These are phyloP conservation scores for Sarocladium brachiariae DNA, from an alignment of 2,329 filamentous ascomycete genomes.

Conservation along the genomic window DNA sequence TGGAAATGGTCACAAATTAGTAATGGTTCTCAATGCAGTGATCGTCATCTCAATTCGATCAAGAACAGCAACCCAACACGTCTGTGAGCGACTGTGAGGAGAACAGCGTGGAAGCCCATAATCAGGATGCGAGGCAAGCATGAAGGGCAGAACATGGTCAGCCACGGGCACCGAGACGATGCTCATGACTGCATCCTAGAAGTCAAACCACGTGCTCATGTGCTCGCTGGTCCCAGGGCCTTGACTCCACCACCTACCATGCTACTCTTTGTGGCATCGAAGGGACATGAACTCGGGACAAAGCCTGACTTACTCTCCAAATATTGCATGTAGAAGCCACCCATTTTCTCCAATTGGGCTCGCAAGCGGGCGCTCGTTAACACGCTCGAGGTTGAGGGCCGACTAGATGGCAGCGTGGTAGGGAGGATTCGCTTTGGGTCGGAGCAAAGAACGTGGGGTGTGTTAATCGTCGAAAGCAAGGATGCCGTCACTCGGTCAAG, in stretches of 20 bases:
- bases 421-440: background rate
- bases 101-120: background rate
- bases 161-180: no score
- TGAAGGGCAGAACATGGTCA: no score
- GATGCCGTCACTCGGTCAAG: constrained; percentile 15
- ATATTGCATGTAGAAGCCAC: constrained; percentile 66
- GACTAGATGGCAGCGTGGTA: background rate
- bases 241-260: background rate
- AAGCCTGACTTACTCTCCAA: constrained; percentile 58
- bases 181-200: no score
- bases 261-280: background rate
- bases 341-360: constrained; percentile 39
- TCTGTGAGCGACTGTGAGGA: no score
- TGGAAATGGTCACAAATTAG: constrained; percentile 28
- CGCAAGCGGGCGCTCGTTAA: no score
- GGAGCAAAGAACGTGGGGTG: background rate
- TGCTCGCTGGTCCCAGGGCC: background rate
- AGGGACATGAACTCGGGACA: constrained; percentile 9
- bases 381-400: no score
- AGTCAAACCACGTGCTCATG: no score
- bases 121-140: no score
- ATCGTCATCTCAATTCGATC: no score
- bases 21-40: background rate
- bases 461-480: constrained; percentile 1
- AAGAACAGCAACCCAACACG: no score